Conservation (phyloP, 2,329 filamentous ascomycete genomes). For the Botrytis pseudocinerea region DNA sequence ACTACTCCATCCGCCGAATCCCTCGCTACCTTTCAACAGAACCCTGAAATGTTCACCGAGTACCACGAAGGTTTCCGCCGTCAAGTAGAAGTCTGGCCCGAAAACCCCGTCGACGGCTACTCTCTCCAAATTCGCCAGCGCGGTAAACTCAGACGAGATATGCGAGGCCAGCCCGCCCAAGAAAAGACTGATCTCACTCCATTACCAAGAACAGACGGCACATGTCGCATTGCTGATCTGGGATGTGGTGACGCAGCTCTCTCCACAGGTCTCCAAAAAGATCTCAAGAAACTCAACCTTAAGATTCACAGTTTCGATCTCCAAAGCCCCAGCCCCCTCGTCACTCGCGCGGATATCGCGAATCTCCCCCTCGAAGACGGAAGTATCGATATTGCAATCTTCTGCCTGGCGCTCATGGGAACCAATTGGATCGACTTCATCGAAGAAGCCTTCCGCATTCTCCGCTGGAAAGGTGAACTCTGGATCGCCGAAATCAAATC, state of each 20-base stretch:
- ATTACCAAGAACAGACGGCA: constrained; percentile 70
- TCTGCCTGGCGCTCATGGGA: constrained; percentile 96
- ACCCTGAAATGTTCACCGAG: constrained; percentile 91
- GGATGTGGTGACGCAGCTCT: constrained; percentile 92
- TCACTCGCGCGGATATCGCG: constrained; percentile 88
- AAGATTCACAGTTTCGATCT: constrained; percentile 85
- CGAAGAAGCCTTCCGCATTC: constrained; percentile 89
- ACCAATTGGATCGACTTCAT: constrained; percentile 98
- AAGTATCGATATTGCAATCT: constrained; percentile 82
- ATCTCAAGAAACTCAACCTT: constrained; percentile 67
- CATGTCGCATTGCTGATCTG: constrained; percentile 82
- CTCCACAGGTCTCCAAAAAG: constrained; percentile 64
- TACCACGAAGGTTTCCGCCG: constrained; percentile 96
- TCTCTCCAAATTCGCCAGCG: constrained; percentile 68
- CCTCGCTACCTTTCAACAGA: constrained; percentile 77
- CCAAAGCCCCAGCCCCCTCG: constrained; percentile 70
- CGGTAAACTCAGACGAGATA: constrained; percentile 51
- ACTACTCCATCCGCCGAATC: constrained; percentile 84
- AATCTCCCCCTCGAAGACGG: constrained; percentile 74
- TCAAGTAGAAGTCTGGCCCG: constrained; percentile 93
- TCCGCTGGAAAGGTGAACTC: constrained; percentile 92
- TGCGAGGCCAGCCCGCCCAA: constrained; percentile 30
- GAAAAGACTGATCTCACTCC: constrained; percentile 33
- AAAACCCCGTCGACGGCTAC: constrained; percentile 92
- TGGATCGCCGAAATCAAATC: constrained; percentile 98